Evolutionary conservation across 2,329 filamentous ascomycete genomes (phyloP).

Genomic region (Scortechinia acanthostroma): DNA sequence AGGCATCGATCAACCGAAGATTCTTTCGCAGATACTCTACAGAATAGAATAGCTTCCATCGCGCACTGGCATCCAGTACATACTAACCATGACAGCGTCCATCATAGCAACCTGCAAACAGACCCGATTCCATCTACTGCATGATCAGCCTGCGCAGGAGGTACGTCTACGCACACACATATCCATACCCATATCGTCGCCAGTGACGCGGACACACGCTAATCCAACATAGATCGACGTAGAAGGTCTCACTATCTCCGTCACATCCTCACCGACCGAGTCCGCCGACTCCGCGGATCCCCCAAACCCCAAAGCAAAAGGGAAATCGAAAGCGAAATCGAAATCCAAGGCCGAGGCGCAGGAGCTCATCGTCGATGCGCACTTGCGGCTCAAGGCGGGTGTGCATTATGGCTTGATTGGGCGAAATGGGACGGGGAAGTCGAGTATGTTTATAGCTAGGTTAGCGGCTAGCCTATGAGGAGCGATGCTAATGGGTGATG

Average conservation of each 20-base stretch:
- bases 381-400: constrained; percentile 65
- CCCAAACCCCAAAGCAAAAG: constrained; percentile 8
- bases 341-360: constrained; percentile 34
- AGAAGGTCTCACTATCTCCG: constrained; percentile 65
- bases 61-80: no score
- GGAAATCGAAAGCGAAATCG: constrained; percentile 40
- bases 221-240: constrained; percentile 62
- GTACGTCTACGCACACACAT: no score
- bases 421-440: constrained; percentile 77
- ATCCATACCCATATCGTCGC: no score
- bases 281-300: constrained; percentile 12
- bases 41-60: no score
- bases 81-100: constrained; percentile 19
- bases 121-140: constrained; percentile 54
- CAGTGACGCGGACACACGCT: no score
- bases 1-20: no score
- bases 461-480: background rate
- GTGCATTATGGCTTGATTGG: constrained; percentile 73
- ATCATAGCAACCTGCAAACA: constrained; percentile 61
- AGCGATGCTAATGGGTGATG: constrained; percentile 4
- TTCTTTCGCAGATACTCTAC: no score
- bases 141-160: constrained; percentile 50
- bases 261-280: constrained; percentile 32
- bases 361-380: constrained; percentile 68
- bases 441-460: constrained; percentile 39